phyloP scores from a whole-genome alignment of 2,329 filamentous ascomycete species.

The Penicillium sp. region DNA sequence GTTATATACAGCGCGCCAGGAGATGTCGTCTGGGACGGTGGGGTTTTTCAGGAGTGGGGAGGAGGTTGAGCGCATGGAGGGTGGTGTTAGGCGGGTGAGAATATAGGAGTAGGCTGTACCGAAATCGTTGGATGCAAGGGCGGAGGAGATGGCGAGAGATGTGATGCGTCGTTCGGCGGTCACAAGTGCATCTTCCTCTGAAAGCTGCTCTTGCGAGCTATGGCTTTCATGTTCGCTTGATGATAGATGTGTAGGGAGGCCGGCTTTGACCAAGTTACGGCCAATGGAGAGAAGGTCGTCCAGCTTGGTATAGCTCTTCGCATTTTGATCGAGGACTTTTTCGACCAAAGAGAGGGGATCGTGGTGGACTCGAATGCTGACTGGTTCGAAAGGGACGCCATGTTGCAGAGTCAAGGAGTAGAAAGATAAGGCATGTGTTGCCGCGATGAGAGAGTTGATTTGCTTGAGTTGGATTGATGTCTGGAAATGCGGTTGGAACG shows the following conservation, averaged over 20 bases:
- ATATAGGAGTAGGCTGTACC: conserved; percentile 70
- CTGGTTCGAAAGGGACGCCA: conserved; percentile 67
- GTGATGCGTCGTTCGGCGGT: conserved; percentile 52
- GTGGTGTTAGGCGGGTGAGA: conserved; percentile 58
- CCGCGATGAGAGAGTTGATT: conserved; percentile 59
- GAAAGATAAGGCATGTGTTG: conserved; percentile 67
- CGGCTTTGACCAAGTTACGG: conserved; percentile 58
- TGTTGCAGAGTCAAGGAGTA: conserved; percentile 67
- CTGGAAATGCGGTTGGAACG: conserved; percentile 49
- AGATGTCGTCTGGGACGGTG: conserved; percentile 57
- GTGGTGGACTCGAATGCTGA: conserved; percentile 65
- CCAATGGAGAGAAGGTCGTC: conserved; percentile 67
- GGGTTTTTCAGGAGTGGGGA: conserved; percentile 33
- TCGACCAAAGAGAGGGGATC: conserved; percentile 63
- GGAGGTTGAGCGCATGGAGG: conserved; percentile 38
- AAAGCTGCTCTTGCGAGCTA: conserved; percentile 14
- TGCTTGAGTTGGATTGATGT: conserved; percentile 47
- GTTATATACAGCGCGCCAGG: conserved; percentile 66
- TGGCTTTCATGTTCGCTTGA: conserved; percentile 26
- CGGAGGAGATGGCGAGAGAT: conserved; percentile 51
- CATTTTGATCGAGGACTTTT: conserved; percentile 65
- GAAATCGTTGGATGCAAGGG: conserved; percentile 50
- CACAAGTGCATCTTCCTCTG: conserved; percentile 35
- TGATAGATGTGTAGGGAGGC: conserved; percentile 38
- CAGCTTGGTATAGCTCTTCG: conserved; percentile 64